Base-by-base conservation (phyloP, 805 yeast genomes). In the Ogataea nitratoaversa region DNA sequence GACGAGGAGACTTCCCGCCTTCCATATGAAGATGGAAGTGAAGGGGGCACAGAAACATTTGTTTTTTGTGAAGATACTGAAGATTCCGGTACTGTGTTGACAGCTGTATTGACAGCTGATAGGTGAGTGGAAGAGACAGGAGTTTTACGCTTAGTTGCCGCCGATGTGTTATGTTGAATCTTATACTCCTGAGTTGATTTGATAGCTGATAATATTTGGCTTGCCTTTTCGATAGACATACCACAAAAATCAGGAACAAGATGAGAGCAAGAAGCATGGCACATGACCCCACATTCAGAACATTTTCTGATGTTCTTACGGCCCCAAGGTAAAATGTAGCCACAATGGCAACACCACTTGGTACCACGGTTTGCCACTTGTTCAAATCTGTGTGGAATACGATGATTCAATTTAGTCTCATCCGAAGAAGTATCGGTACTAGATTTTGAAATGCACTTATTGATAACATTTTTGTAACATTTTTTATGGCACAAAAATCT, bases 281-380 rank as follows among this genome's bases (percentile, higher is more conserved):
- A 91, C 83, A 91, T 87, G 17, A 89, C 79, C 23, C 95, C 95
- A 78, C 99, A 93, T 50, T 85, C 93, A 4, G 84, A 69, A 72
- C 99, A 91, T 61, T 88, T 93, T 37, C 96, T 75, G 9, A 90
- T 95, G 53, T 86, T 89, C 62, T 88, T 89, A 56, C 83, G 79
- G 38, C 98, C 96, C 84, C 96, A 83, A 14, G 99, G 98, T 47
- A 93, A 71, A 38, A 93, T 81, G 59, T 88, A 88, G 46, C 99
- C 99, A 74, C 99, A 93, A 61, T 93, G 99, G 54, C 98, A 93
- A 67, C 99, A 93, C 99, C 99, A 93, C 59, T 91, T 90, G 2
- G 99, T 95, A 54, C 96, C 95, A 65, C 89, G 82, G 57, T 93
- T 93, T 14, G 93, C 76, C 20, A 80, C 78, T n/a, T 91, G 90